These are phyloP conservation scores for Cetraspora pellucida DNA, from an alignment of 192 early-diverging fungal genomes.

Conservation along the genomic window DNA sequence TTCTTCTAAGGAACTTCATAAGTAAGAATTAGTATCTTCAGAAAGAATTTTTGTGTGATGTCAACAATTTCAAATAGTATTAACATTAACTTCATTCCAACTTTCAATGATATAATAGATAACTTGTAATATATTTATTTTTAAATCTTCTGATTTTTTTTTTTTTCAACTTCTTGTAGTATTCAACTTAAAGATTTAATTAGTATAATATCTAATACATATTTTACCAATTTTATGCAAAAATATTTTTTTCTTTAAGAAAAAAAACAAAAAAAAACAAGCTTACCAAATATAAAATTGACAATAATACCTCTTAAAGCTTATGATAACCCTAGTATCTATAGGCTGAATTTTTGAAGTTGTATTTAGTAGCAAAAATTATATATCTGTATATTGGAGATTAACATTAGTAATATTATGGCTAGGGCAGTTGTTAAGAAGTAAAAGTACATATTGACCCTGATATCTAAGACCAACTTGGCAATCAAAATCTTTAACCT, in stretches of 20 bases:
- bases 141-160: background rate
- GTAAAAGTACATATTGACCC: too few species aligned
- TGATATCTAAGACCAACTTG: conserved; percentile 31
- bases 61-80: conserved; percentile 13
- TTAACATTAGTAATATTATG: background rate
- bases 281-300: conserved; percentile 23
- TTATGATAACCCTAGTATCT: conserved; percentile 31
- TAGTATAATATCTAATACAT: too few species aligned
- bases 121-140: too few species aligned
- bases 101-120: conserved; percentile 6
- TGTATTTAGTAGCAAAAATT: conserved; percentile 29
- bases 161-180: background rate
- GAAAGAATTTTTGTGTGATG: conserved; percentile 11
- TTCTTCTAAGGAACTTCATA: background rate
- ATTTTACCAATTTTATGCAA: too few species aligned
- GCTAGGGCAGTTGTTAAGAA: conserved; percentile 27
- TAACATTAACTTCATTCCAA: conserved; percentile 15
- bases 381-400: conserved; percentile 11
- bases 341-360: conserved; percentile 30
- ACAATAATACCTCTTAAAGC: conserved; percentile 24
- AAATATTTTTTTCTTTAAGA: too few species aligned
- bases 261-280: too few species aligned
- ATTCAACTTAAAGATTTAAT: conserved; percentile 10
- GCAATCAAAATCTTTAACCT: conserved; percentile 13
- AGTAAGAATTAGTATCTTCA: background rate